Conservation (phyloP, 2,329 filamentous ascomycete genomes). For the Emergomyces orientalis region DNA sequence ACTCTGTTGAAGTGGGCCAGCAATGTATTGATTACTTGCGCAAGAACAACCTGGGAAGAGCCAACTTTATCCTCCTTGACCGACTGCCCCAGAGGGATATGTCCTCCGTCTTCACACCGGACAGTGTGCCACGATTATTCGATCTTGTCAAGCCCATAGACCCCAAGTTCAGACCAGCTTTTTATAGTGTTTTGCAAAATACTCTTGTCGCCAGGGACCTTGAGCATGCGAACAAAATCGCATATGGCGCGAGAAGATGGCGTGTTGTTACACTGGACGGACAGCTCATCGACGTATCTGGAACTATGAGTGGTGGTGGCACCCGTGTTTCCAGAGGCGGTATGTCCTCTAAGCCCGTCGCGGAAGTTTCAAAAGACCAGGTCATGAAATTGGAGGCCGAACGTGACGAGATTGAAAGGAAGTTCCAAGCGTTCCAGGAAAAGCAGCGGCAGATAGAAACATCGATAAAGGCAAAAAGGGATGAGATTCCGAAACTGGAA, state of each 20-base stretch:
- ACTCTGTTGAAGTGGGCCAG: conserved; percentile 90
- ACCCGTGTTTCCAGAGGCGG: conserved; percentile 80
- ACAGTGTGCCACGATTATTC: conserved; percentile 84
- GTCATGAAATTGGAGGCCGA: conserved; percentile 80
- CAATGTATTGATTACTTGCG: conserved; percentile 96
- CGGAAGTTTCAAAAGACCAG: conserved; percentile 78
- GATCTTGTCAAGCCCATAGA: conserved; percentile 87
- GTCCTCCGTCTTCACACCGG: conserved; percentile 73
- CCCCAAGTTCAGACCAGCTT: conserved; percentile 76
- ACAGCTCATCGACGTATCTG: conserved; percentile 93
- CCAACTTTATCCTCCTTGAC: conserved; percentile 94
- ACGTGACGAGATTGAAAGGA: conserved; percentile 72
- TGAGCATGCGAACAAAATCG: conserved; percentile 93
- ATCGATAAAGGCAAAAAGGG: conserved; percentile 60
- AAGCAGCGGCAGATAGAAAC: conserved; percentile 72
- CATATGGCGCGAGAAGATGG: conserved; percentile 89
- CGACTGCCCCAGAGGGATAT: conserved; percentile 72
- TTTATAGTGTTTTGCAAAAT: conserved; percentile 91
- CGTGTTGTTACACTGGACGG: conserved; percentile 91
- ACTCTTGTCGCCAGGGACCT: conserved; percentile 88
- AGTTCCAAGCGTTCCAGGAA: conserved; percentile 76
- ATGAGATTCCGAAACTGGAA: conserved; percentile 73
- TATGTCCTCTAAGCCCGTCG: conserved; percentile 94
- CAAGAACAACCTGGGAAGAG: conserved; percentile 93
- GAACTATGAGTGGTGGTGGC: conserved; percentile 97